Evolutionary conservation across 2,329 filamentous ascomycete genomes (phyloP).

Genomic region (Trichoderma atrobrunneum): DNA sequence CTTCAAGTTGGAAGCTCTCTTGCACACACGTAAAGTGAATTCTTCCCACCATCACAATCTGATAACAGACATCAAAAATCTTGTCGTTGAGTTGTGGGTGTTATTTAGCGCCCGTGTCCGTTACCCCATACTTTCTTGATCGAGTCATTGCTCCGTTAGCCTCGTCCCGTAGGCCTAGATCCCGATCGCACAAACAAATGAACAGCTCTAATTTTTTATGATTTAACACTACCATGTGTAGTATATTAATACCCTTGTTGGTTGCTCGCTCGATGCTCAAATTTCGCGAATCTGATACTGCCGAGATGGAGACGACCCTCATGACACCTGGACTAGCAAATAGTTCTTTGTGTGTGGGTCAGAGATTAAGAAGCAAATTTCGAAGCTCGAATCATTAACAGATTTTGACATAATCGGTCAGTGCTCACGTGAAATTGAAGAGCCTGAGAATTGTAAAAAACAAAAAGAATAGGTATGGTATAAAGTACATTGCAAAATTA

Average conservation of each 20-base stretch:
- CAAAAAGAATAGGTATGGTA: background rate
- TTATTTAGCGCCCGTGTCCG: background rate
- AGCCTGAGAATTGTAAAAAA: background rate
- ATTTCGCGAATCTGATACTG: background rate
- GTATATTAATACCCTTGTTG: background rate
- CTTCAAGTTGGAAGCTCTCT: background rate
- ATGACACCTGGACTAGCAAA: background rate
- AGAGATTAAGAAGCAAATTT: no score
- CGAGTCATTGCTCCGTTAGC: background rate
- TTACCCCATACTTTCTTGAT: background rate
- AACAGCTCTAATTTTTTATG: background rate
- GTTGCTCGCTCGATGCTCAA: background rate
- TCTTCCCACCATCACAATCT: background rate
- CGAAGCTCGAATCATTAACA: background rate
- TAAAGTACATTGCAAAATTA: slow-evolving; percentile 12
- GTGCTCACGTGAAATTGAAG: background rate
- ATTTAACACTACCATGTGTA: background rate
- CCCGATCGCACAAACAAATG: background rate
- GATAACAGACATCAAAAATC: background rate
- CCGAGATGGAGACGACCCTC: background rate
- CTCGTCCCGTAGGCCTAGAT: background rate
- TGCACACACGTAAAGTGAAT: background rate
- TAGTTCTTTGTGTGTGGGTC: background rate
- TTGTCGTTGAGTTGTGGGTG: background rate
- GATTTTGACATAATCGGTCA: background rate